Base-by-base conservation (phyloP, 2,329 filamentous ascomycete species). In the Parasarocladium wereldwijsianum region DNA sequence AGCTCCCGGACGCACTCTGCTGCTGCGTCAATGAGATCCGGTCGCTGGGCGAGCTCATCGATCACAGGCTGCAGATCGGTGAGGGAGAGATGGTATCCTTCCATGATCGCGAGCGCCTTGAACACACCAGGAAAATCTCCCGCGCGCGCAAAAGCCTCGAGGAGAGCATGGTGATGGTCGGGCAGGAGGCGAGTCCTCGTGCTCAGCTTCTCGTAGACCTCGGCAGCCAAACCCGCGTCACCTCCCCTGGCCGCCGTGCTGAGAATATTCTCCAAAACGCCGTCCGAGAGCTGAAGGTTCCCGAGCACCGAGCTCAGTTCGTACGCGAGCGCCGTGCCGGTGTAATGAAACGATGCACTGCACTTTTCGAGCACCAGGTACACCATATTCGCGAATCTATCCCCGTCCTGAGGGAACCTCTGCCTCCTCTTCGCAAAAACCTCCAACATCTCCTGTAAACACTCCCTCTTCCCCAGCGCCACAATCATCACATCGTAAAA, bases 131-230 rank as follows among this genome's bases (percentile, higher is more conserved):
- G 52, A 6, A 87, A 44, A 38, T 90, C 72, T 2, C 63, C 60
- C 4, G 49, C 44, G 4, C 58, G 55, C 8, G 72, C 60, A 44
- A 92, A 83, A 4, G 78, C 67, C 34, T 82, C 73, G 6, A 86
- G 58, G 17, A 94, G 63, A 17, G 77, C 66, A 49, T 92, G 84
- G 51, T 90, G 93, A 46, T 94, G 83, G 37, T 78, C 64, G 5
- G 66, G 52, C 7, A 64, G 58, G 21, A 85, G 60, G 23, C 65
- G 60, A 2, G 66, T 46, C 12, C 45, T 42, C 19, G 33, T 36
- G 4, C 51, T 43, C 2, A 55, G 34, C 31, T 45, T 39, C 15
- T 73, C 64, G 36, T 93, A 70, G 17, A 80, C 78, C 17, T 77
- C 69, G 5, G 73, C 75, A 2, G 79, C 81, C 8, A 94, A 61